These are phyloP conservation scores for Stropharia rugosoannulata DNA, from an alignment of 768 basidiomycete genomes.

Conservation along the genomic window DNA sequence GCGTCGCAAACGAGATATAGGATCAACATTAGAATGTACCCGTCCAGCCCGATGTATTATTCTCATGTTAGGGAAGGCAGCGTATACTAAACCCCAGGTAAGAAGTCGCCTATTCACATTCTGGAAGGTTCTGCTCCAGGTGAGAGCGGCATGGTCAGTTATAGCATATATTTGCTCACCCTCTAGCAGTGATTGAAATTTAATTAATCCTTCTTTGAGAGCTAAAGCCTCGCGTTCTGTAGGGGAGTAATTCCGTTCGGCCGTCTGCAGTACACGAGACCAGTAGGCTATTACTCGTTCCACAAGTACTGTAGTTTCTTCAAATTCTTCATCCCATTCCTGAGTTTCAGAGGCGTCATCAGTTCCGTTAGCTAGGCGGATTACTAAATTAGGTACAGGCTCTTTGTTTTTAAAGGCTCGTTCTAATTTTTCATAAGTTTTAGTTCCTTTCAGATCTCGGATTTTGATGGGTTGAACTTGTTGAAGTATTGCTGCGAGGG, in stretches of 20 bases:
- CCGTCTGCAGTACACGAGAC: conserved; percentile 23
- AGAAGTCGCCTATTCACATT: conserved; percentile 34
- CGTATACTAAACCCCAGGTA: conserved; percentile 33
- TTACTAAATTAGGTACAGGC: conserved; percentile 14
- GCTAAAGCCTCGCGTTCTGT: conserved; percentile 39
- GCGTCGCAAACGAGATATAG: conserved; percentile 24
- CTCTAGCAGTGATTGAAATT: conserved; percentile 18
- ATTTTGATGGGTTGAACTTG: conserved; percentile 30
- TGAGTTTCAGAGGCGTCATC: neutral
- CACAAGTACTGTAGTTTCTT: conserved; percentile 29
- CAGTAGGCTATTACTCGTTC: conserved; percentile 18
- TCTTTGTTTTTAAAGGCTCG: conserved; percentile 17
- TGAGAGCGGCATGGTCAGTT: conserved; percentile 32
- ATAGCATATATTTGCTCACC: conserved; percentile 28
- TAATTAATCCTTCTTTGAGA: conserved; percentile 34
- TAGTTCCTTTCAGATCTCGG: conserved; percentile 26
- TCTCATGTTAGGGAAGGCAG: conserved; percentile 32
- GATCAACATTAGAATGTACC: conserved; percentile 40
- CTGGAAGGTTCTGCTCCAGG: conserved; percentile 35
- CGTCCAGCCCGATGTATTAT: conserved; percentile 38
- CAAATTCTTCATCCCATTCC: conserved; percentile 22
- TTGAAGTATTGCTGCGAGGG: conserved; percentile 25
- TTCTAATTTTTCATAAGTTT: conserved; percentile 20
- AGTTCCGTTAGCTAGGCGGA: neutral
- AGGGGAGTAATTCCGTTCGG: conserved; percentile 34